Conservation (phyloP, 2,329 filamentous ascomycete genomes). For the Endothia cerciana region DNA sequence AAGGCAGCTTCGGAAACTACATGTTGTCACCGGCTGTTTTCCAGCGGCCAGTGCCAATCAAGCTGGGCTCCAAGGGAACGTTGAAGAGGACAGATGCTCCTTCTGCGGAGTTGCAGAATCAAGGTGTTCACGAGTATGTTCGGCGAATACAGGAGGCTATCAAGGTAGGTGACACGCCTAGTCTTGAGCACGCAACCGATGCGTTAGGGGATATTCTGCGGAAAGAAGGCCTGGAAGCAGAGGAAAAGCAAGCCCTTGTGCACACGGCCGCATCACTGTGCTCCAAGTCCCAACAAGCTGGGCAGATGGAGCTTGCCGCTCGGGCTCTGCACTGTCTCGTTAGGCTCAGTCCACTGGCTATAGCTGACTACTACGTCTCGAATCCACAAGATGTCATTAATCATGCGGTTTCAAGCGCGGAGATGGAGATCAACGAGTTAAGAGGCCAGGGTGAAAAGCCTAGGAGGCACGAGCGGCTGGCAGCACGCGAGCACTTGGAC, state of each 20-base stretch:
- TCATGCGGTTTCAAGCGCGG: slow-evolving; percentile 32
- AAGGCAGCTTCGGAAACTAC: neutral
- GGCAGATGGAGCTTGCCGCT: slow-evolving; percentile 39
- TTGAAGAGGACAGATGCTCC: neutral
- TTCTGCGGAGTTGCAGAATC: neutral
- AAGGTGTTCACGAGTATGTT: slow-evolving; percentile 17
- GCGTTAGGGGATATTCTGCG: slow-evolving; percentile 9
- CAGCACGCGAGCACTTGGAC: slow-evolving; percentile 28
- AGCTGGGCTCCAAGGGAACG: neutral
- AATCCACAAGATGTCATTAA: slow-evolving; percentile 42
- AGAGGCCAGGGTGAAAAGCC: neutral
- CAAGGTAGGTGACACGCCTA: slow-evolving; percentile 4
- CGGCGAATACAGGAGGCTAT: slow-evolving; percentile 15
- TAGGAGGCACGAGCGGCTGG: neutral
- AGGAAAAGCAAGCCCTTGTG: slow-evolving; percentile 29
- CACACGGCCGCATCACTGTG: slow-evolving; percentile 38
- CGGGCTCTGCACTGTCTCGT: slow-evolving; percentile 38
- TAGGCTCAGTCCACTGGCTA: slow-evolving; percentile 36
- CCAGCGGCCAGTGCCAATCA: neutral
- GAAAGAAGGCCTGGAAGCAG: slow-evolving; percentile 1
- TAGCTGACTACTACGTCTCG: slow-evolving; percentile 42
- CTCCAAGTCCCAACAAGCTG: slow-evolving; percentile 38
- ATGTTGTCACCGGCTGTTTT: neutral
- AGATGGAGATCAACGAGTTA: slow-evolving; percentile 13
- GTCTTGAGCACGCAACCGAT: slow-evolving; percentile 11